A percentile compares a stretch with the other conserved stretches of the same genome.
These are phyloP conservation scores for Zoysia pacifica DNA, from an alignment of 176 grass and related monocot genomes.

Conservation along the genomic window DNA sequence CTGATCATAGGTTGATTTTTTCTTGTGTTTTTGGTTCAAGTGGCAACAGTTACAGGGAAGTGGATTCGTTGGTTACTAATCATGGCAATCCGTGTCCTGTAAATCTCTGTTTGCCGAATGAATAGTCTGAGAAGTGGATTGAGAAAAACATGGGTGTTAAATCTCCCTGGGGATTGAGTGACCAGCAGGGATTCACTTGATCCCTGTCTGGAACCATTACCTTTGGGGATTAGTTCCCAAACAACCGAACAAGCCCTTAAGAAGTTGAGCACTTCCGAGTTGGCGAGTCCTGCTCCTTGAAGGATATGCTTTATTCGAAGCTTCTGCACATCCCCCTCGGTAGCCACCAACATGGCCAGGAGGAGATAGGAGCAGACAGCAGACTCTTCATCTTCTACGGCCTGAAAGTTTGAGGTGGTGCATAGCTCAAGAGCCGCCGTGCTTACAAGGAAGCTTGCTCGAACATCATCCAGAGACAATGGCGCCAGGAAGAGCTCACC, in stretches of 20 bases:
- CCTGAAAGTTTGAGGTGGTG: neutral
- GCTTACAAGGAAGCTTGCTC: neutral
- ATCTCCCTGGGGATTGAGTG: too few species aligned
- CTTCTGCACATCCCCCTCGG: constrained; percentile 11
- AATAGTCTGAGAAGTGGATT: too few species aligned
- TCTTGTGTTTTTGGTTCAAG: too few species aligned
- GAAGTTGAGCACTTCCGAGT: neutral
- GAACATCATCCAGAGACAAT: neutral
- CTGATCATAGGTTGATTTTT: too few species aligned
- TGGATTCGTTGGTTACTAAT: too few species aligned
- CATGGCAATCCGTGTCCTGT: too few species aligned
- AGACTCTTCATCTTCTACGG: neutral
- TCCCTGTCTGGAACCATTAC: too few species aligned
- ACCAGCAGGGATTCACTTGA: too few species aligned
- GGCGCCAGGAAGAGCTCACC: neutral
- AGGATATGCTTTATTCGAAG: neutral
- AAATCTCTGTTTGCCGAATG: too few species aligned
- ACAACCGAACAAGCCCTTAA: neutral
- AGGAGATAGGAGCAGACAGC: neutral
- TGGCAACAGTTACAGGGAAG: too few species aligned
- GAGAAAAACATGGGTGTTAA: too few species aligned
- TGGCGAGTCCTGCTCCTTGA: neutral
- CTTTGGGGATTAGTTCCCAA: too few species aligned
- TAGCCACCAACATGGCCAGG: constrained; percentile 1
- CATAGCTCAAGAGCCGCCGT: constrained; percentile 2